A percentile compares a stretch with the other conserved stretches of the same genome.
These are phyloP conservation scores for Ilyonectria robusta DNA, from an alignment of 2,329 filamentous ascomycete genomes.

Conservation along the genomic window DNA sequence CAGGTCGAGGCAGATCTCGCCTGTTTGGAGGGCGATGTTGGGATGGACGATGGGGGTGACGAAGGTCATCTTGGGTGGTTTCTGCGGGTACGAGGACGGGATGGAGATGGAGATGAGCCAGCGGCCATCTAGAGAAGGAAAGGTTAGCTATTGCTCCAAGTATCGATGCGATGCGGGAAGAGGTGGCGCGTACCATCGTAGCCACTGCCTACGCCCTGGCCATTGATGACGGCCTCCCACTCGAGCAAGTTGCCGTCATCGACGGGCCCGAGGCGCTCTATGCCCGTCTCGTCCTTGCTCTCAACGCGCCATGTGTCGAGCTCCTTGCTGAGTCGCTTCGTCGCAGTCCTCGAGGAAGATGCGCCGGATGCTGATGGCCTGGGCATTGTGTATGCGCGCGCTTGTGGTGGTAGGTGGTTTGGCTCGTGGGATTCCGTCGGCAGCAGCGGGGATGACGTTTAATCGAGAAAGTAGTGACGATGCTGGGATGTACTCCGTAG, in stretches of 20 bases:
- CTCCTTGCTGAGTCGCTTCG: conserved; percentile 72
- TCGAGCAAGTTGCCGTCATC: conserved; percentile 68
- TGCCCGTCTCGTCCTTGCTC: conserved; percentile 63
- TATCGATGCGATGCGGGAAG: not conserved
- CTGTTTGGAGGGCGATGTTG: conserved; percentile 79
- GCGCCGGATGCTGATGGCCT: conserved; percentile 35
- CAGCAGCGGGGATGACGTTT: not conserved
- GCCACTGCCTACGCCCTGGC: conserved; percentile 67
- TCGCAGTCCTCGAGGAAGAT: conserved; percentile 60
- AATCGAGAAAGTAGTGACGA: not conserved
- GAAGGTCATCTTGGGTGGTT: conserved; percentile 85
- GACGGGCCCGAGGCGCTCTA: conserved; percentile 71
- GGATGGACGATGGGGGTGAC: conserved; percentile 88
- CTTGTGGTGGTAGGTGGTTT: not conserved
- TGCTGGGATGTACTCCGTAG: not conserved
- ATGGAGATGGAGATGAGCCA: conserved; percentile 87
- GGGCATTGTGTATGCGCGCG: conserved; percentile 28
- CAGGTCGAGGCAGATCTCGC: conserved; percentile 95
- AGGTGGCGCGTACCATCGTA: conserved; percentile 65
- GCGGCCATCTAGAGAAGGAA: conserved; percentile 69
- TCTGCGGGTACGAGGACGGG: conserved; percentile 83
- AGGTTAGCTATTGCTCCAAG: not conserved
- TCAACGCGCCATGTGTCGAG: conserved; percentile 68
- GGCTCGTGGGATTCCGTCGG: not conserved
- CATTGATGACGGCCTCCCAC: conserved; percentile 74